phyloP scores from a whole-genome alignment of 768 basidiomycete species.

The Pleurotus cornucopiae region DNA sequence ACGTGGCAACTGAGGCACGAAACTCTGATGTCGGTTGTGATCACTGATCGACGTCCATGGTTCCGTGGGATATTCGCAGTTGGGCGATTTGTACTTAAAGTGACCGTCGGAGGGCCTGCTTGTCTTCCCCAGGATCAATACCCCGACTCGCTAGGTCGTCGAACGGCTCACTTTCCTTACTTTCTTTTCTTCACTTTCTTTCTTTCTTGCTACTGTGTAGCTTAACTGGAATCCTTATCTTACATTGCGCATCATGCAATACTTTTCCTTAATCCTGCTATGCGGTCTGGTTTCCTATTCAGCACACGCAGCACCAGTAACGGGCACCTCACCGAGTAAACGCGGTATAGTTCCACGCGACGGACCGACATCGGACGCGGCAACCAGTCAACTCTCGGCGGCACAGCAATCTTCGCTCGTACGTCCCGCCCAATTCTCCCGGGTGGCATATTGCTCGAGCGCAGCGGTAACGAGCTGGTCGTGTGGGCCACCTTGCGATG shows the following conservation, averaged over 20 bases:
- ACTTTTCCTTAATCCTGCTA: neutral
- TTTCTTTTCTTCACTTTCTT: neutral
- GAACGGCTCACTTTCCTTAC: slow-evolving; percentile 2
- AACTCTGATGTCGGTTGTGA: too few relatives aligned
- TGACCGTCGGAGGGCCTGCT: too few relatives aligned
- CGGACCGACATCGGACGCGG: neutral
- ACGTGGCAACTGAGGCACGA: neutral
- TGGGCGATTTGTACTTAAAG: neutral
- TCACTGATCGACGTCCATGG: neutral
- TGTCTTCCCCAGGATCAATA: too few relatives aligned
- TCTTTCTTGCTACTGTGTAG: slow-evolving; percentile 4
- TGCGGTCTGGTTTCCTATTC: neutral
- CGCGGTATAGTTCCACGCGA: neutral
- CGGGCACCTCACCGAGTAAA: neutral
- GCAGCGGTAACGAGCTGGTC: slow-evolving; percentile 25
- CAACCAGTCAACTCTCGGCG: neutral
- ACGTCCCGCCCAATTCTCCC: slow-evolving; percentile 30
- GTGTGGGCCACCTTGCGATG: slow-evolving; percentile 30
- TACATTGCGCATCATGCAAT: neutral
- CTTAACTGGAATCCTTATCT: neutral
- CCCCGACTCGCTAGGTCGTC: neutral
- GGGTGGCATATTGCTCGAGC: slow-evolving; percentile 32
- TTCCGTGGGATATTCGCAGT: neutral
- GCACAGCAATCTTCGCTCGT: slow-evolving; percentile 4
- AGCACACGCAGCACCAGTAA: neutral